These are phyloP conservation scores for Vigna trinervia DNA, from an alignment of 306 rosid genomes.

Conservation along the genomic window DNA sequence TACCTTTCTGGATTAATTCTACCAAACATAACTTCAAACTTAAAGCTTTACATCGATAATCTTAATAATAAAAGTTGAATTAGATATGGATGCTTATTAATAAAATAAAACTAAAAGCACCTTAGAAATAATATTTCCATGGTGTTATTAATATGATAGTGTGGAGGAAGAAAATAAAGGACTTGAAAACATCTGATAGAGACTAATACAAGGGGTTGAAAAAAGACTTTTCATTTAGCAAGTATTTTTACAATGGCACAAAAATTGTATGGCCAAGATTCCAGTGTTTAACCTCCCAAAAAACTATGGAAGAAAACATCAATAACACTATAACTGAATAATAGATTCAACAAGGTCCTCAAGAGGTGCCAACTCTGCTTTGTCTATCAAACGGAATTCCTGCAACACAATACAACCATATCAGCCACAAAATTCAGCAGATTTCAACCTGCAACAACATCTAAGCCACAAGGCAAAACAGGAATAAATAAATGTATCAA, in stretches of 20 bases:
- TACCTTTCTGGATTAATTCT: no score
- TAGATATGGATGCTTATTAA: no score
- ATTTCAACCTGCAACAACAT: no score
- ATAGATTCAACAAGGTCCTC: constrained; percentile 83
- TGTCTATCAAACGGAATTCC: constrained; percentile 82
- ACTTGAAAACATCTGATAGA: not conserved
- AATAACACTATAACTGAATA: constrained; percentile 49
- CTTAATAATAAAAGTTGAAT: no score
- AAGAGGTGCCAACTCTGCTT: constrained; percentile 81
- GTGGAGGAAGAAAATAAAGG: no score
- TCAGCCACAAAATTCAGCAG: constrained; percentile 26
- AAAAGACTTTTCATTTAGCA: constrained; percentile 37
- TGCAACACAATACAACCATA: constrained; percentile 47
- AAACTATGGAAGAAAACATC: constrained; percentile 11
- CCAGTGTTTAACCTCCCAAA: constrained; percentile 38
- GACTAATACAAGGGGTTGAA: constrained; percentile 29
- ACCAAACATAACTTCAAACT: no score
- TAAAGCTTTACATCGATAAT: no score
- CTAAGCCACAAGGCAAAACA: not conserved
- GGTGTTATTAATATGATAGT: no score
- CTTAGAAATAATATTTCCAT: no score
- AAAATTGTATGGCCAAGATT: constrained; percentile 44
- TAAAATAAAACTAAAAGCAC: no score
- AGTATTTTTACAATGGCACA: constrained; percentile 47
- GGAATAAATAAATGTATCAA: not conserved